A percentile compares a stretch with the other conserved stretches of the same genome.
phyloP scores from a whole-genome alignment of 768 basidiomycete species.

The Russula vinacea region DNA sequence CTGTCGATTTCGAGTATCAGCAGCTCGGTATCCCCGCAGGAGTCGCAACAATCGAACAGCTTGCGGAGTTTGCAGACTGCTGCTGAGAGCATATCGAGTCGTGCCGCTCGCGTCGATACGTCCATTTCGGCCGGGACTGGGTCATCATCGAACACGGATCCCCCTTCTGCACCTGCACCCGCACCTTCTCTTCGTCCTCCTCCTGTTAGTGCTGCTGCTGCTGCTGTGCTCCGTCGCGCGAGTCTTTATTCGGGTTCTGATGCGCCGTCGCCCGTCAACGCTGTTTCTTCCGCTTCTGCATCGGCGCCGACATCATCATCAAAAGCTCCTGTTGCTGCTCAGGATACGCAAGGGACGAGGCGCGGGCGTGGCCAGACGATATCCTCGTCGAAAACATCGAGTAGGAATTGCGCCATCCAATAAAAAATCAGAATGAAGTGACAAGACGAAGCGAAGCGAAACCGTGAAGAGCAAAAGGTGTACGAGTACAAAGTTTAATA shows the following conservation, averaged over 20 bases:
- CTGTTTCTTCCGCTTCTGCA: neutral
- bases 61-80: conserved; percentile 55
- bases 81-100: conserved; percentile 44
- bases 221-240: neutral
- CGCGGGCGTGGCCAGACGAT: conserved; percentile 15
- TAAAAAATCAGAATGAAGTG: neutral
- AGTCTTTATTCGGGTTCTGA: conserved; percentile 7
- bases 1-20: conserved; percentile 58
- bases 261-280: neutral
- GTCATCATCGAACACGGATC: conserved; percentile 1
- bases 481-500: neutral
- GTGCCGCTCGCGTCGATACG: conserved; percentile 24
- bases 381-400: conserved; percentile 3
- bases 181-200: neutral
- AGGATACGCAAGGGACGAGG: conserved; percentile 11
- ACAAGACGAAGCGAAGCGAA: neutral
- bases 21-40: conserved; percentile 8
- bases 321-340: neutral
- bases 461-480: neutral
- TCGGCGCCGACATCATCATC: neutral
- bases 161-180: neutral
- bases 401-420: conserved; percentile 21
- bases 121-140: neutral
- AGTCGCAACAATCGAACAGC: conserved; percentile 48
- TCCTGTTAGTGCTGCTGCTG: neutral